Evolutionary conservation across 2,329 filamentous ascomycete genomes (phyloP), one percentile per base, ranked within the genome.

Genomic region (Aspergillus novoparasiticus): DNA sequence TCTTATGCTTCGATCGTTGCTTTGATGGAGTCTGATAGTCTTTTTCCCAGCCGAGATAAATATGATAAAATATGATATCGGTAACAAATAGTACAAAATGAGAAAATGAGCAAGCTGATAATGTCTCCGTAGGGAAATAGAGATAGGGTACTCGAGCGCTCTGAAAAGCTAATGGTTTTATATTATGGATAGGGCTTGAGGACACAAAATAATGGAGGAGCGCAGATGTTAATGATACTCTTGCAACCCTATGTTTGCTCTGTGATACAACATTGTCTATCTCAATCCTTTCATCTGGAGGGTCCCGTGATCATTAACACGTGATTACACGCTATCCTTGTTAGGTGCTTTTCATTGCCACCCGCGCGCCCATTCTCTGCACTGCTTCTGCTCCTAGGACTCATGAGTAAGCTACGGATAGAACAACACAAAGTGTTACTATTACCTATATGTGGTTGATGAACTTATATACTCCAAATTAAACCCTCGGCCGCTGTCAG

Each of bases 261-360:
- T 39, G 21, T 26, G 23, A 55, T 55, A 55, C 16, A 39, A 16
- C 10, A 53, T 53, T n/a, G 23, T 34, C 12, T 30, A 26, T 51
- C 50, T 53, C 23, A 21, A 36, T 54, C 51, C 51, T 54, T 53
- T 54, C 51, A 51, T 26, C 8, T 54, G n/a, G 51, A 19, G 28
- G 5, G 26, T 59, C 57, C 60, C 63, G 60, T 65, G 63, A 65
- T 34, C 3, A 8, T 8, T 3, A 4, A 11, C 59, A 63, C 57
- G 60, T 66, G 61, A 64, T 46, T 54, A 3, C 43, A 23, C 21
- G 9, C 23, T 23, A 6, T 64, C 11, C 43, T 66, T 67, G 60
- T 57, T 41, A 19, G 39, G 39, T 41, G 9, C 16, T 41, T 41
- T 41, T 8, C 19, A 19, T 41, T 41, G 39, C 39, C 39, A 19